Conservation (phyloP, 164 flowering plant species). For the Malania oleifera region DNA sequence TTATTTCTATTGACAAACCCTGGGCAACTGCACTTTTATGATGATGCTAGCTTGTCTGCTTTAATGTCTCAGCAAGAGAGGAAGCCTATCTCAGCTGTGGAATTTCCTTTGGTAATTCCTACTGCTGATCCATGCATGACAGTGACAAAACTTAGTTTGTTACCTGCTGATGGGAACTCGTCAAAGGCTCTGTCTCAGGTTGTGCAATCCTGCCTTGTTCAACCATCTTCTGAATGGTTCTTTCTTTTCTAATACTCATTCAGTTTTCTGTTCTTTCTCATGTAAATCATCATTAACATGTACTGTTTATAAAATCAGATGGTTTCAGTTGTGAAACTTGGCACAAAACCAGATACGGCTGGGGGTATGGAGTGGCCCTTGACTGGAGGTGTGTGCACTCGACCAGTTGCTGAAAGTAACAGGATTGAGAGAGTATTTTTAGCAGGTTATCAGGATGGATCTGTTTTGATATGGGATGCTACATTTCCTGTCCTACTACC, state of each 20-base stretch:
- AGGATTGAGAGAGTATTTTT: slow-evolving; percentile 43
- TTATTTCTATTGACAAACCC: slow-evolving; percentile 78
- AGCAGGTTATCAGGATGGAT: slow-evolving; percentile 81
- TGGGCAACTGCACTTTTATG: slow-evolving; percentile 65
- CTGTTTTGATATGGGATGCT: slow-evolving; percentile 81
- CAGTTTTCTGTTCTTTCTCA: not conserved
- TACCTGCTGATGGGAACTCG: slow-evolving; percentile 30
- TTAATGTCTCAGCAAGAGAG: slow-evolving; percentile 35
- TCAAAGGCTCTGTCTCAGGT: slow-evolving; percentile 55
- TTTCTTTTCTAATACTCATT: not conserved
- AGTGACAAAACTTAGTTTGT: slow-evolving; percentile 38
- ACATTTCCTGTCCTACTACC: slow-evolving; percentile 58
- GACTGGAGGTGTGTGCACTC: slow-evolving; percentile 69
- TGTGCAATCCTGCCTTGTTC: slow-evolving; percentile 7
- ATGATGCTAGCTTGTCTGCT: slow-evolving; percentile 38
- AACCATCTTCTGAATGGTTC: not conserved
- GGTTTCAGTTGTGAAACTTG: slow-evolving; percentile 24
- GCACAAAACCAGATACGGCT: slow-evolving; percentile 20
- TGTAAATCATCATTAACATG: not conserved
- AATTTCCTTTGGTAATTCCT: slow-evolving; percentile 55
- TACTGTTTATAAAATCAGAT: slow-evolving; percentile 27
- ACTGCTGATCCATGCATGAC: slow-evolving; percentile 58
- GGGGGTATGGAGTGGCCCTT: slow-evolving; percentile 56
- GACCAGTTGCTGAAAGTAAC: slow-evolving; percentile 26
- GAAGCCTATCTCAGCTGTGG: slow-evolving; percentile 33